Evolutionary conservation across 2,329 filamentous ascomycete genomes (phyloP), one percentile per base, ranked within the genome.

Genomic region (Claviceps fusiformis): DNA sequence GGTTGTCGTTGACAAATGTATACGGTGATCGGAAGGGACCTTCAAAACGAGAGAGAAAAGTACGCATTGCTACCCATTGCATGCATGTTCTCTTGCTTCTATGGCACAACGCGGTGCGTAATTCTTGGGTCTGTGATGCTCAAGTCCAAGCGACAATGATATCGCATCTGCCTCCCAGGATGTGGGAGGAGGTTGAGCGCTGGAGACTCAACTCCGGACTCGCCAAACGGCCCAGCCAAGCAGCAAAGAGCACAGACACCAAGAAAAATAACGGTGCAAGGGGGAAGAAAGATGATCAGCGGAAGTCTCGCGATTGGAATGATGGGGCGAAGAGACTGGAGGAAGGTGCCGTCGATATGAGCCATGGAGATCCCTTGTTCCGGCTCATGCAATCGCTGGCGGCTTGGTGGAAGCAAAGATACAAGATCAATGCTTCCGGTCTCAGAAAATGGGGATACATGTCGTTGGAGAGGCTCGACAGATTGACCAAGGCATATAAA

Each of bases 391-490:
- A 86, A 62, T 76, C 82, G 3, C 71, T 98, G n/a, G 76, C 85
- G 10, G 79, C 83, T 1, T 96, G 89, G 76, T 98, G 93, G 93
- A 90, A 85, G 66, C 86, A 90, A 62, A 78, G 84, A 39, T 98
- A 95, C 68, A 79, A 75, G 1, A 76, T 93, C 47, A 89, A 83
- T 0, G 79, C 85, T 0, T 89, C 91, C 0, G 89, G 88, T 0
- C 65, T 97, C 27, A 80, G 91, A n/a, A 98, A 97, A 71, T 78
- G 81, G 65, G 93, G 93, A 0, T 97, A 97, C 66, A 86, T 92
- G 73, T 77, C 86, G 0, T 78, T 89, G n/a, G 77, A 85, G 61
- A 78, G 82, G 29, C 72, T 95, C 2, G 85, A 89, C 61, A 79
- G 83, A n/a, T 76, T 93, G 57, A 81, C 86, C 7, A 83, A 85